Base-by-base conservation (phyloP, 768 basidiomycete genomes). In the Mycena galopus region DNA sequence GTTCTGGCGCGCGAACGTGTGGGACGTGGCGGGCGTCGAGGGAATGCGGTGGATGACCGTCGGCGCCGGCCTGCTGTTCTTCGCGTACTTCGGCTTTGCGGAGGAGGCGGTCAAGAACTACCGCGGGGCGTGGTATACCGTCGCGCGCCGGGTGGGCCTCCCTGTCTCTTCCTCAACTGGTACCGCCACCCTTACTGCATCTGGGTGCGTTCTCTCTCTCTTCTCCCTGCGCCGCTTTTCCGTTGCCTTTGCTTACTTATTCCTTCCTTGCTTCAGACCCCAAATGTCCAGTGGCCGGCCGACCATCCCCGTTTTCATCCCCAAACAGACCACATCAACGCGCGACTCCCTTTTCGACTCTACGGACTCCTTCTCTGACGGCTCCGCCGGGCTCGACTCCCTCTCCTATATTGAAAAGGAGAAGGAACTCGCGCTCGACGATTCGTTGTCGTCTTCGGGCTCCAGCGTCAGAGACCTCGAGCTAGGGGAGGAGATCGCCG, bases 41-140 rank as follows among this genome's bases (percentile, higher is more conserved):
- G 57, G 88, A 39, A 82, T 79, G 7, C 86, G 90, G 61, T 90
- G 90, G 90, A 63, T 83, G 27, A 75, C 82, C 21, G 72, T 89
- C 10, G 72, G 85, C 37, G 88, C 86, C 73, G 87, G 89, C 4
- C 79, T 91, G 69, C 17, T 88, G 51, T 93, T 93, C 83, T 93
- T 93, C 76, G 79, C 78, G n/a, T 88, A 91, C 83, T 93, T 93
- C 76, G 92, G 91, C 2, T 88, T 92, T 62, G 89, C 88, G 12
- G 85, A 86, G 29, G 92, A 92, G 77, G 90, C 91, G 30, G 81
- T 84, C 68, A 86, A 83, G 76, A 81, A 89, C 73, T 92, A 92
- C 76, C 80, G 83, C 12, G 77, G 78, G 8, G 84, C 82, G 19
- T 21, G 16, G 21, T 8, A 1, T 6, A 19, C 21, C 21, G 44